Evolutionary conservation across 345 rosid species (phyloP).

Genomic region (Sonneratia alba): DNA sequence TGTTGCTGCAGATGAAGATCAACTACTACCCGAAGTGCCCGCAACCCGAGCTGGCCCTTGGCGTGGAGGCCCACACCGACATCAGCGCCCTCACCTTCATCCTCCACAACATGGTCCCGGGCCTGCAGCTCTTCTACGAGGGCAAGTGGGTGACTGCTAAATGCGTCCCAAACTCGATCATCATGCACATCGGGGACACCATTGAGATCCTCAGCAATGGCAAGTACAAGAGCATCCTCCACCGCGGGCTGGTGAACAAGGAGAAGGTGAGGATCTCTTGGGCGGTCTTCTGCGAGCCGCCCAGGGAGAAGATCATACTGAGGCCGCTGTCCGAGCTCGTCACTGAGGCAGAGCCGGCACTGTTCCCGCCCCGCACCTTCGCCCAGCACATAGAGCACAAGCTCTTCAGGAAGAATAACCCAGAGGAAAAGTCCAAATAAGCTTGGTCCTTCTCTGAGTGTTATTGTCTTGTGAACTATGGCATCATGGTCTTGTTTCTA

Average conservation of each 20-base stretch:
- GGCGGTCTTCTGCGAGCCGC: slow-evolving; percentile 97
- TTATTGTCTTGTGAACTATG: background rate
- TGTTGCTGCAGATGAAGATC: slow-evolving; percentile 80
- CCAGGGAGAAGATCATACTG: slow-evolving; percentile 82
- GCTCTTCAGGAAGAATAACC: slow-evolving; percentile 48
- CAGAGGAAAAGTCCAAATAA: background rate
- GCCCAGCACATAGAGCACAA: slow-evolving; percentile 76
- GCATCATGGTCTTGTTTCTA: too few species aligned
- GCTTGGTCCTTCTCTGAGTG: background rate
- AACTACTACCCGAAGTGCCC: slow-evolving; percentile 95
- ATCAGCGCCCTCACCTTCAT: slow-evolving; percentile 85
- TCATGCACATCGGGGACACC: slow-evolving; percentile 93
- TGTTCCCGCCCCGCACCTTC: slow-evolving; percentile 87
- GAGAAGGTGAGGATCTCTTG: slow-evolving; percentile 94
- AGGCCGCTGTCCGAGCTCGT: slow-evolving; percentile 67
- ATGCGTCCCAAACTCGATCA: slow-evolving; percentile 85
- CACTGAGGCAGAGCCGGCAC: slow-evolving; percentile 52
- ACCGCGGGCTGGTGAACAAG: slow-evolving; percentile 82
- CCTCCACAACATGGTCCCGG: slow-evolving; percentile 98
- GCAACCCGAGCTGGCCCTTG: slow-evolving; percentile 89
- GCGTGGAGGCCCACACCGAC: slow-evolving; percentile 98
- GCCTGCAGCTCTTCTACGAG: slow-evolving; percentile 75
- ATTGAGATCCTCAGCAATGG: slow-evolving; percentile 89
- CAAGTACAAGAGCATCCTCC: slow-evolving; percentile 87
- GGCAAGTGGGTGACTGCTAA: slow-evolving; percentile 85